These are phyloP conservation scores for Cornus kousa DNA, from an alignment of 148 eudicot species.

Conservation along the genomic window DNA sequence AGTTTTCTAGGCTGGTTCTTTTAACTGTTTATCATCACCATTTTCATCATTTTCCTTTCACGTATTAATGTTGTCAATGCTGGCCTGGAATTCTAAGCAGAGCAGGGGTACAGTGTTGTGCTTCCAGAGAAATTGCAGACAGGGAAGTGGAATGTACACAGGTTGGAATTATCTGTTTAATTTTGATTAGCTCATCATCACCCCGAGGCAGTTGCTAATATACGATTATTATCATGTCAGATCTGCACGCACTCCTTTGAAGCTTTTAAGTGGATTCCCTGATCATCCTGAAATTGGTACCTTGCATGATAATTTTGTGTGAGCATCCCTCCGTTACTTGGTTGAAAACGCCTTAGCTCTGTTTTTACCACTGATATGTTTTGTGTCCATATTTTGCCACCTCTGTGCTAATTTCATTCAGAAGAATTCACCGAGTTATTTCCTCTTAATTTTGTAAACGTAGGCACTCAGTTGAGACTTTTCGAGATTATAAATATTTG, in stretches of 20 bases:
- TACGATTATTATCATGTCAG: constrained; percentile 36
- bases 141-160: constrained; percentile 96
- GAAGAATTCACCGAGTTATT: not conserved
- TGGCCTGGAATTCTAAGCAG: constrained; percentile 40
- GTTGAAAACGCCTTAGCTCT: not conserved
- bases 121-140: constrained; percentile 93
- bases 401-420: not conserved
- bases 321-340: constrained; percentile 31
- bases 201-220: not conserved
- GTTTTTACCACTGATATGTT: not conserved
- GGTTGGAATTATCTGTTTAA: constrained; percentile 36
- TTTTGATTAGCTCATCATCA: not conserved
- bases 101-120: constrained; percentile 71
- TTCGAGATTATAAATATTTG: constrained; percentile 70
- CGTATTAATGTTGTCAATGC: not conserved
- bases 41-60: not conserved
- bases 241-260: constrained; percentile 71
- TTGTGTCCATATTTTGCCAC: not conserved
- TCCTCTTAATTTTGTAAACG: constrained; percentile 1
- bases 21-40: not conserved
- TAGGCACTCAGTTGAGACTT: constrained; percentile 71
- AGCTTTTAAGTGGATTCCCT: constrained; percentile 59
- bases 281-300: constrained; percentile 83
- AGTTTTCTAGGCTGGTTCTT: not conserved
- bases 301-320: constrained; percentile 90